Percentiles rank a stretch among this genome's conserved stretches.
Conservation (phyloP, 148 eudicot genomes). For the Chenopodium suecicum region DNA sequence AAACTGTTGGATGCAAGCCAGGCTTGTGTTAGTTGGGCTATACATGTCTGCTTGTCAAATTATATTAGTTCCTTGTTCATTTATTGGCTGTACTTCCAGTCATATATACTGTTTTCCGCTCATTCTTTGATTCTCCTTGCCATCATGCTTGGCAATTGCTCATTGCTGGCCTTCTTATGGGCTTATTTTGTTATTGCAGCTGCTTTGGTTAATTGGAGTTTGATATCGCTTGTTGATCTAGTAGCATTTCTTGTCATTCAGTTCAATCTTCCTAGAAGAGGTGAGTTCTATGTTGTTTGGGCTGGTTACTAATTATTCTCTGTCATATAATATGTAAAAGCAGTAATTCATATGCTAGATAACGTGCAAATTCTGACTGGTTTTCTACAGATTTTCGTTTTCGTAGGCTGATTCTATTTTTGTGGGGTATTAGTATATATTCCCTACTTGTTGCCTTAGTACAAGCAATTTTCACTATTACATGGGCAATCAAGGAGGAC, state of each 20-base stretch:
- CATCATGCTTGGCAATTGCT: background rate
- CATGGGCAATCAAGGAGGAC: conserved; percentile 49
- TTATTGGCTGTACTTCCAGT: background rate
- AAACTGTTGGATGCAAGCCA: background rate
- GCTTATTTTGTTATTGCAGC: conserved; percentile 52
- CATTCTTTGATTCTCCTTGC: background rate
- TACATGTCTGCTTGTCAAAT: background rate
- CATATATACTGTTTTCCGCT: background rate
- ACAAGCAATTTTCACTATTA: conserved; percentile 54
- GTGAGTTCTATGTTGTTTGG: conserved; percentile 33
- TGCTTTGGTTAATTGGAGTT: conserved; percentile 84
- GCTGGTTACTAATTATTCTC: background rate
- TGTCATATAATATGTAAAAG: background rate
- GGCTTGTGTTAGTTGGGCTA: background rate
- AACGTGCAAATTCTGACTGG: background rate
- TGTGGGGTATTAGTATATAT: conserved; percentile 68
- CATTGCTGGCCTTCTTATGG: conserved; percentile 4
- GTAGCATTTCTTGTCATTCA: conserved; percentile 67
- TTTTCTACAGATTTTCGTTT: conserved; percentile 56
- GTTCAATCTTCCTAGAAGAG: conserved; percentile 60
- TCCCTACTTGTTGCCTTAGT: conserved; percentile 58
- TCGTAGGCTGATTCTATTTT: conserved; percentile 37
- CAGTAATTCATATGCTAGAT: background rate
- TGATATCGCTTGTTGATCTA: conserved; percentile 72
- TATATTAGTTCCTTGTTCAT: background rate